phyloP scores from a whole-genome alignment of 768 basidiomycete genomes.

The Galerina marginata region DNA sequence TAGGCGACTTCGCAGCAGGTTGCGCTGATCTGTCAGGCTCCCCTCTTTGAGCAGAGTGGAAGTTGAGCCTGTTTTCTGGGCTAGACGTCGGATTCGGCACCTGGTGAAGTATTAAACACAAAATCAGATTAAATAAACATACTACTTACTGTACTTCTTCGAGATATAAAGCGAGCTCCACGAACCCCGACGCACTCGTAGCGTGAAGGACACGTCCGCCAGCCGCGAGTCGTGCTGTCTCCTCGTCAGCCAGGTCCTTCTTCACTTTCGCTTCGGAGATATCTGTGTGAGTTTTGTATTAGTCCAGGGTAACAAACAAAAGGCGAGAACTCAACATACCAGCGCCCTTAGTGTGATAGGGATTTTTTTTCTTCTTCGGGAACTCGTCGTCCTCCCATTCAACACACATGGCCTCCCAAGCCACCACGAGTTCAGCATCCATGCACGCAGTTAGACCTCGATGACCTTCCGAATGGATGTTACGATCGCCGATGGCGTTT shows the following conservation, averaged over 20 bases:
- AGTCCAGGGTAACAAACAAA: background rate
- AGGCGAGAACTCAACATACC: background rate
- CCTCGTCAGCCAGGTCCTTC: slow-evolving; percentile 5
- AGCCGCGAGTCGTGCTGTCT: background rate
- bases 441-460: slow-evolving; percentile 13
- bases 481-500: slow-evolving; percentile 17
- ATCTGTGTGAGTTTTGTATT: background rate
- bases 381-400: slow-evolving; percentile 17
- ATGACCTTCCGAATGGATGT: slow-evolving; percentile 19
- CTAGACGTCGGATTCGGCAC: background rate
- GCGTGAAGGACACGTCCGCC: slow-evolving; percentile 11
- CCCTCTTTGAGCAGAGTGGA: background rate
- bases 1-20: slow-evolving; percentile 9
- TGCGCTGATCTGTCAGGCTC: slow-evolving; percentile 12
- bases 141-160: slow-evolving; percentile 24
- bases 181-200: slow-evolving; percentile 15
- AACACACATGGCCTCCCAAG: slow-evolving; percentile 21
- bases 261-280: slow-evolving; percentile 6
- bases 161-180: slow-evolving; percentile 20
- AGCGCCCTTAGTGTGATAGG: slow-evolving; percentile 4
- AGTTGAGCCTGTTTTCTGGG: background rate
- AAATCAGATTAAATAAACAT: background rate
- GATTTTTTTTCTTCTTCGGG: slow-evolving; percentile 15
- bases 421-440: background rate
- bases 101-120: background rate